phyloP scores from a whole-genome alignment of 208 protist species.

The Leishmania aethiopica region DNA sequence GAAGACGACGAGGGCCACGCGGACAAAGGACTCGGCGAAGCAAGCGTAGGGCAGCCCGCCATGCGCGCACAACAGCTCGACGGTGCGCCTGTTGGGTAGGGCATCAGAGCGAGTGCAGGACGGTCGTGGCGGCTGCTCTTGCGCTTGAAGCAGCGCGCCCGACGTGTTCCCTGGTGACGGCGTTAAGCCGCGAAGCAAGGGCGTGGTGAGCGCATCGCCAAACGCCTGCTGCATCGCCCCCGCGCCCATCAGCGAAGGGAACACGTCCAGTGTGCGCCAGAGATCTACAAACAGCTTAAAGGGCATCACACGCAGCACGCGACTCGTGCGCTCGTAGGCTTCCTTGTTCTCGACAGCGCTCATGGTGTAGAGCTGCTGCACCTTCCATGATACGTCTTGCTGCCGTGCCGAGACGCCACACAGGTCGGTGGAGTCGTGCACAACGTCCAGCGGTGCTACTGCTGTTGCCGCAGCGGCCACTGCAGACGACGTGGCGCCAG shows the following conservation, averaged over 20 bases:
- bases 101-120: not conserved
- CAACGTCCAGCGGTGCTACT: not conserved
- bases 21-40: conserved; percentile 79
- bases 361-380: conserved; percentile 35
- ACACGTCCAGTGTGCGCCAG: conserved; percentile 66
- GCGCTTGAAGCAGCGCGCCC: not conserved
- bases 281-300: conserved; percentile 57
- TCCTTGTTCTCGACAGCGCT: conserved; percentile 29
- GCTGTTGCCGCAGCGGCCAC: conserved; percentile 2
- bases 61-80: conserved; percentile 21
- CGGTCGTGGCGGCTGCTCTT: not conserved
- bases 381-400: conserved; percentile 43
- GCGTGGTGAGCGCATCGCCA: conserved; percentile 49
- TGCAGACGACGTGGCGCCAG: not conserved
- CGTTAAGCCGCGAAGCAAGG: conserved; percentile 39
- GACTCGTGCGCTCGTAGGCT: conserved; percentile 23
- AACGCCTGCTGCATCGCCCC: conserved; percentile 53
- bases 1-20: conserved; percentile 77
- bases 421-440: not conserved
- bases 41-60: conserved; percentile 49
- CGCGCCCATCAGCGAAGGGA: conserved; percentile 53
- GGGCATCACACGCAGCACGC: conserved; percentile 31
- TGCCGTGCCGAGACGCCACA: conserved; percentile 15
- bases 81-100: not conserved
- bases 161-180: not conserved